Conservation (phyloP, 1,139 yeast species). For the Yamadazyma membranifaciens region DNA sequence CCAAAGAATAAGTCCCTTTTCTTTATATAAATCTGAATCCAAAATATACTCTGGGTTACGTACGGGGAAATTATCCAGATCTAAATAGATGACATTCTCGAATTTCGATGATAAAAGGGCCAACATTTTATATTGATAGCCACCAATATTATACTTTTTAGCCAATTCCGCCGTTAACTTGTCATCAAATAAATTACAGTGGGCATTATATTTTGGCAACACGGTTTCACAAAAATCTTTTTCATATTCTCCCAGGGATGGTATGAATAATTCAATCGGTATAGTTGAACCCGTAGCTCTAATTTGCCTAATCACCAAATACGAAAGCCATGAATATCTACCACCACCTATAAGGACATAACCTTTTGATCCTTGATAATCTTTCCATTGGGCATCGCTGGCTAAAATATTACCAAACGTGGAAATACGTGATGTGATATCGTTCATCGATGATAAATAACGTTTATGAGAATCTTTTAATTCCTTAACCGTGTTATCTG, state of each 20-base stretch:
- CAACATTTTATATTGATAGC: constrained; percentile 63
- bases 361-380: constrained; percentile 36
- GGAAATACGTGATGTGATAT: constrained; percentile 28
- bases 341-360: constrained; percentile 48
- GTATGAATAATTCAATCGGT: constrained; percentile 52
- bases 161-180: constrained; percentile 23
- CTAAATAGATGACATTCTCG: constrained; percentile 59
- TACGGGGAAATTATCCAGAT: constrained; percentile 67
- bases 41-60: constrained; percentile 52
- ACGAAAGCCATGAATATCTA: constrained; percentile 43
- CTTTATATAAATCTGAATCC: constrained; percentile 34
- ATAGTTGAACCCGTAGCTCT: constrained; percentile 38
- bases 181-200: constrained; percentile 51
- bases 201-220: constrained; percentile 51
- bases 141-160: constrained; percentile 39
- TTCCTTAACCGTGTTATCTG: constrained; percentile 28
- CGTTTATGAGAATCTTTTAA: constrained; percentile 33
- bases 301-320: constrained; percentile 41
- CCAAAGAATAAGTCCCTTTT: constrained; percentile 49
- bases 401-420: constrained; percentile 40
- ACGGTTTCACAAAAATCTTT: constrained; percentile 50
- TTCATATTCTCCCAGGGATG: constrained; percentile 50
- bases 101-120: constrained; percentile 60
- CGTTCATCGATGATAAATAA: constrained; percentile 32
- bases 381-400: constrained; percentile 36